Conservation (phyloP, 75 land plant genomes). For the Cupressus sempervirens region DNA sequence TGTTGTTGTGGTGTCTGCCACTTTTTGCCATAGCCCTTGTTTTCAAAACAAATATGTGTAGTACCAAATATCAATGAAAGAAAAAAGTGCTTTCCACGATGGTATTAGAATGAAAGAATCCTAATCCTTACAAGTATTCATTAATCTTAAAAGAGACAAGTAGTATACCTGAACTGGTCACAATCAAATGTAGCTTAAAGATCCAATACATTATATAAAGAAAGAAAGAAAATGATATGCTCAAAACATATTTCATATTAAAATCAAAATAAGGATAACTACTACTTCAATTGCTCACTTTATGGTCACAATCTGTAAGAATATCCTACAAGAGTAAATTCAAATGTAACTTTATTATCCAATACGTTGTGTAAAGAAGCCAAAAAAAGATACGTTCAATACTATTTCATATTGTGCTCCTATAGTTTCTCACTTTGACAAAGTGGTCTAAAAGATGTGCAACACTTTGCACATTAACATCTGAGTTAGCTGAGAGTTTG, state of each 20-base stretch:
- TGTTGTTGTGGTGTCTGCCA: too few species aligned
- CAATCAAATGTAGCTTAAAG: slow-evolving; percentile 16
- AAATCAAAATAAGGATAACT: too few species aligned
- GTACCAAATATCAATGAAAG: not conserved
- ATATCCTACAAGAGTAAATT: slow-evolving; percentile 68
- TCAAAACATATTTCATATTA: too few species aligned
- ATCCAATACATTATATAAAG: not conserved
- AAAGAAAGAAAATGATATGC: not conserved
- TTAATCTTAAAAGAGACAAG: not conserved
- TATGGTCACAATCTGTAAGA: slow-evolving; percentile 96
- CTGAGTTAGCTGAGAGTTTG: slow-evolving; percentile 97
- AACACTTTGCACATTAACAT: slow-evolving; percentile 97
- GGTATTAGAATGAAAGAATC: slow-evolving; percentile 3
- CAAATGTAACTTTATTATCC: not conserved
- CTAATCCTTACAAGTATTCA: slow-evolving; percentile 3
- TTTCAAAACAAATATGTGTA: too few species aligned
- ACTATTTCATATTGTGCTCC: not conserved
- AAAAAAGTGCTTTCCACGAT: not conserved
- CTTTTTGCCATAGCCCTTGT: too few species aligned
- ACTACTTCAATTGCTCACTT: too few species aligned
- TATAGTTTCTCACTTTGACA: slow-evolving; percentile 59
- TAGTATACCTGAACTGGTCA: slow-evolving; percentile 89
- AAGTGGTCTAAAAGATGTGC: slow-evolving; percentile 98
- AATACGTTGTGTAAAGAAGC: not conserved
- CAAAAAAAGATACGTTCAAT: not conserved